phyloP scores from a whole-genome alignment of 2,329 filamentous ascomycete genomes.

The Sclerotinia subarctica region DNA sequence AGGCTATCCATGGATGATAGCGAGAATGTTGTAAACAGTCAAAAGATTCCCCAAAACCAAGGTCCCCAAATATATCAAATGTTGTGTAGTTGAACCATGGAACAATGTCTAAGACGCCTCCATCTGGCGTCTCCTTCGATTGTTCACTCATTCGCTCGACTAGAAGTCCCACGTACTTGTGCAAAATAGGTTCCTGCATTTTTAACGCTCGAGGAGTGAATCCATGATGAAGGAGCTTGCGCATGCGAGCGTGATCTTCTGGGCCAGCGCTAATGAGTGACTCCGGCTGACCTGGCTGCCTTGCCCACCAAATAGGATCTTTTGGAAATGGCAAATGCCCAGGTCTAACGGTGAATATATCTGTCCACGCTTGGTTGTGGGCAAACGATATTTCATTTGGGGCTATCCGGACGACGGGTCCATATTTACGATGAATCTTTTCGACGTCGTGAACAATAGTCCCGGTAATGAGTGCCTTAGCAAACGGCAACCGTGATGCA shows the following conservation, averaged over 20 bases:
- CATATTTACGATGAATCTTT: conserved; percentile 43
- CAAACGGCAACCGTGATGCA: neutral
- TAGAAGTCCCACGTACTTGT: conserved; percentile 19
- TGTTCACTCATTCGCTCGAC: conserved; percentile 1
- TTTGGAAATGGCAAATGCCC: neutral
- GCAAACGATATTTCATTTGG: conserved; percentile 47
- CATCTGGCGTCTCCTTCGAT: neutral
- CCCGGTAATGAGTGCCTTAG: neutral
- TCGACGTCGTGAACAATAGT: neutral
- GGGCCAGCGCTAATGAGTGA: neutral
- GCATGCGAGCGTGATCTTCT: conserved; percentile 31
- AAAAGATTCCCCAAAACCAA: conserved; percentile 45
- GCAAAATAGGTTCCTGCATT: conserved; percentile 34
- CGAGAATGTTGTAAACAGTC: conserved; percentile 33
- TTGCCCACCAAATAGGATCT: neutral
- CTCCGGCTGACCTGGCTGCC: neutral
- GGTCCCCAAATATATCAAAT: conserved; percentile 44
- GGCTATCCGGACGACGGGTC: conserved; percentile 47
- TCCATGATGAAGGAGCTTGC: conserved; percentile 32
- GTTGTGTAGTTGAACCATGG: conserved; percentile 40
- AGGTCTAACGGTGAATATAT: neutral
- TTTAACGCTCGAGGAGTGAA: conserved; percentile 36
- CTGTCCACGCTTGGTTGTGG: neutral
- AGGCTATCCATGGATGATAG: conserved; percentile 14
- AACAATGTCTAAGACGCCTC: conserved; percentile 31